Conservation (phyloP, 225 moss, liverwort and hornwort genomes). For the Neckera pumila region DNA sequence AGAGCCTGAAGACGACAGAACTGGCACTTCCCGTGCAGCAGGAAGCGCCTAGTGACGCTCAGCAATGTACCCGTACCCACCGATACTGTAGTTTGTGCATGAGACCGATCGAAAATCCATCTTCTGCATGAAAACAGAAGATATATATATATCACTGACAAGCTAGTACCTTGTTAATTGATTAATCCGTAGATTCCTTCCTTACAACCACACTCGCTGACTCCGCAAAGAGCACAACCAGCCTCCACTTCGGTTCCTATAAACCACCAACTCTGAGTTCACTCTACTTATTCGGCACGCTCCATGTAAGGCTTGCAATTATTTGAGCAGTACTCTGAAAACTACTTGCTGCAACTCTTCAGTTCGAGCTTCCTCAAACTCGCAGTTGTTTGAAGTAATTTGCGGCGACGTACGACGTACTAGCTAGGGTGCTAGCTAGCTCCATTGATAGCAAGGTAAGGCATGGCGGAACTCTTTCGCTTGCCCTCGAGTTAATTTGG, state of each 20-base stretch:
- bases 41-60: neutral
- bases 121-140: neutral
- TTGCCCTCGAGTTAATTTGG: neutral
- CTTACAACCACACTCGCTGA: neutral
- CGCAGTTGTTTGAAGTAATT: neutral
- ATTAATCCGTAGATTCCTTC: neutral
- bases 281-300: neutral
- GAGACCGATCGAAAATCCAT: neutral
- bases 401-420: neutral
- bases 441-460: neutral
- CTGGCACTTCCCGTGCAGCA: neutral
- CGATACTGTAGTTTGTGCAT: neutral
- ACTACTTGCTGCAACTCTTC: neutral
- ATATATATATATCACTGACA: no score
- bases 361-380: neutral
- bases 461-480: neutral
- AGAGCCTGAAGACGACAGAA: neutral
- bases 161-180: no score
- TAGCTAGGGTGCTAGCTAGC: neutral
- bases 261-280: neutral
- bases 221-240: neutral
- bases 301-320: neutral
- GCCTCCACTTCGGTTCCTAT: neutral
- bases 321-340: neutral
- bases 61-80: neutral